A percentile compares a stretch with the other conserved stretches of the same genome.
phyloP scores from a whole-genome alignment of 1,139 yeast species.

The Yamadazyma sp. region DNA sequence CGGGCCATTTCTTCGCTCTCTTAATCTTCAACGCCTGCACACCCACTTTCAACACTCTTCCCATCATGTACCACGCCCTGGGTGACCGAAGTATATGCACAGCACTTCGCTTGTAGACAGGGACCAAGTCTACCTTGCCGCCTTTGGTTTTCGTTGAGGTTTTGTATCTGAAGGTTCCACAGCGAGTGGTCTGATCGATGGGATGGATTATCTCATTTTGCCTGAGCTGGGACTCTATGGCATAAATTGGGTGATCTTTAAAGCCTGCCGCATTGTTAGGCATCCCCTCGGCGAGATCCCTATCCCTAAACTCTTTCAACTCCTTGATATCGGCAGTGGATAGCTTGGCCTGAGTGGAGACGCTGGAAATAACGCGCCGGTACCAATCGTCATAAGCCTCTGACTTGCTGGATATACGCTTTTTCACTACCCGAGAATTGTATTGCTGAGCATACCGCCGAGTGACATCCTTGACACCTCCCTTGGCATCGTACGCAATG shows the following conservation, averaged over 20 bases:
- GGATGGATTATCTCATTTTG: conserved; percentile 73
- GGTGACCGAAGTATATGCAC: conserved; percentile 70
- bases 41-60: conserved; percentile 73
- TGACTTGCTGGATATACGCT: conserved; percentile 60
- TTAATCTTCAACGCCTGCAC: conserved; percentile 59
- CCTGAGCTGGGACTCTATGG: conserved; percentile 70
- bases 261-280: conserved; percentile 84
- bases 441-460: conserved; percentile 71
- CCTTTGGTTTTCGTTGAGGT: conserved; percentile 23
- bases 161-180: conserved; percentile 65
- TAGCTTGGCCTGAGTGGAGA: conserved; percentile 24
- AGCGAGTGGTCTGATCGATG: conserved; percentile 51
- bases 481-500: conserved; percentile 67
- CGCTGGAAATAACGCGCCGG: conserved; percentile 35
- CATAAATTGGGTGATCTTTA: conserved; percentile 85
- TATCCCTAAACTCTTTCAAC: conserved; percentile 62
- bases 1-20: conserved; percentile 7
- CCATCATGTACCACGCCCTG: conserved; percentile 83
- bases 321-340: conserved; percentile 67
- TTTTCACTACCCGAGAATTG: conserved; percentile 74
- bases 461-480: conserved; percentile 79
- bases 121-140: conserved; percentile 33
- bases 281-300: conserved; percentile 78
- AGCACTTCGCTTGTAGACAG: conserved; percentile 67
- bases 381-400: conserved; percentile 68